Base-by-base conservation (phyloP, 306 rosid genomes). In the Dicorynia guianensis region DNA sequence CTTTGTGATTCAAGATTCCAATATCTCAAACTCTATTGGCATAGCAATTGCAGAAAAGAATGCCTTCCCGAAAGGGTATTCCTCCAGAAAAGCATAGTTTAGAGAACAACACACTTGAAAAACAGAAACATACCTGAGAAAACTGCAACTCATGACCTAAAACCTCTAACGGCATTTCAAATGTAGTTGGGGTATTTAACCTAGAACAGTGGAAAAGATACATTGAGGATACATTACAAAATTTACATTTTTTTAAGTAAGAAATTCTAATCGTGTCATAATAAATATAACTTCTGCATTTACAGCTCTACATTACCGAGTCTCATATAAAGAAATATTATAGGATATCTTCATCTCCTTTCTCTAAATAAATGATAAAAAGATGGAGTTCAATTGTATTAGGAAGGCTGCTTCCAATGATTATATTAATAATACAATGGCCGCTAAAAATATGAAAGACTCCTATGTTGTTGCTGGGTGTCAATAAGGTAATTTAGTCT, bases 91-190 rank as follows among this genome's bases (percentile, higher is more conserved):
- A 39, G 5, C 25, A 36, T 30, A 46, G 68, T 7, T 65, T 3
- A 35, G 39, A 40, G 48, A 15, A 59, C 14, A 12, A 59, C 56
- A 46, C 1, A 67, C 18, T 33, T 54, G 30, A 15, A 54, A 14
- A 72, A 46, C 25, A 54, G 6, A 53, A 30, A 13, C 6, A 75
- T 79, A 88, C 98, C 98, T 91, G 98, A 81, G 87, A 76, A 63
- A 94, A 91, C 74, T 82, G 95, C 79, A 94, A 83, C 13, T 94
- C 96, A 34, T 85, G 90, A 57, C 97, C 97, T 83, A 95, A 83
- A 42, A 90, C 82, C 76, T 95, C 98, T 73, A 95, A 81, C 18
- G 80, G 87, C 97, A 89, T 95, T 54, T 89, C 90, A 80, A 95
- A 90, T 0, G 98, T 95, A 40, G 84, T 88, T 3, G 98, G 97